A percentile compares a stretch with the other conserved stretches of the same genome.
Conservation (phyloP, 2,329 filamentous ascomycete species). For the Aspergillus sp. region DNA sequence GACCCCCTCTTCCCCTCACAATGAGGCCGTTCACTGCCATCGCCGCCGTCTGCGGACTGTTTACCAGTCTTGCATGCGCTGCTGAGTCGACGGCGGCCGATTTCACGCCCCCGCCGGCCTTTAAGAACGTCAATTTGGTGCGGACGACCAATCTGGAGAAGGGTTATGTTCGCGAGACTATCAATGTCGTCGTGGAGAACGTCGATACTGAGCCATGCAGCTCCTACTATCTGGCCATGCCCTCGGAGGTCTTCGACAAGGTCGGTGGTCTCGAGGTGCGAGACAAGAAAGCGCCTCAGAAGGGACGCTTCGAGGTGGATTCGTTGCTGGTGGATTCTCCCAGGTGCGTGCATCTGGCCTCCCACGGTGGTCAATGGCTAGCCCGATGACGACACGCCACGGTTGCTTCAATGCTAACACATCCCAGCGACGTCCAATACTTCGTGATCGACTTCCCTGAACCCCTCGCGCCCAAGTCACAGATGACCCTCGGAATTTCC, state of each 20-base stretch:
- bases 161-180: conserved; percentile 80
- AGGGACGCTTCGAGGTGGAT: conserved; percentile 67
- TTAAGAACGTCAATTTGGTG: conserved; percentile 90
- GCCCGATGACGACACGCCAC: conserved; percentile 13
- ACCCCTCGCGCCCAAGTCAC: conserved; percentile 70
- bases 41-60: conserved; percentile 34
- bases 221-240: conserved; percentile 90
- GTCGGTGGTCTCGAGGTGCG: conserved; percentile 87
- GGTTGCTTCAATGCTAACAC: conserved; percentile 10
- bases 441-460: conserved; percentile 77
- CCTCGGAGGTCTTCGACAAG: conserved; percentile 68
- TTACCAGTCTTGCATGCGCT: conserved; percentile 32
- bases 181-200: conserved; percentile 96
- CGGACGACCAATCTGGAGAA: conserved; percentile 91
- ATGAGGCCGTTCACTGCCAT: conserved; percentile 41
- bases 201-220: conserved; percentile 72
- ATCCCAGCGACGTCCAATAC: conserved; percentile 68
- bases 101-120: conserved; percentile 64
- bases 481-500: conserved; percentile 83
- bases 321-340: conserved; percentile 59
- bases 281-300: conserved; percentile 77
- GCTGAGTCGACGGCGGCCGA: conserved; percentile 25
- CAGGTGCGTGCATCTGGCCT: conserved; percentile 41
- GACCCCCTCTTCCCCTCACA: conserved; percentile 23
- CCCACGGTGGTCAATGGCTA: conserved; percentile 41